These are phyloP conservation scores for Pseudomonodictys pantanalensis DNA, from an alignment of 495 filamentous ascomycete genomes.

Conservation along the genomic window DNA sequence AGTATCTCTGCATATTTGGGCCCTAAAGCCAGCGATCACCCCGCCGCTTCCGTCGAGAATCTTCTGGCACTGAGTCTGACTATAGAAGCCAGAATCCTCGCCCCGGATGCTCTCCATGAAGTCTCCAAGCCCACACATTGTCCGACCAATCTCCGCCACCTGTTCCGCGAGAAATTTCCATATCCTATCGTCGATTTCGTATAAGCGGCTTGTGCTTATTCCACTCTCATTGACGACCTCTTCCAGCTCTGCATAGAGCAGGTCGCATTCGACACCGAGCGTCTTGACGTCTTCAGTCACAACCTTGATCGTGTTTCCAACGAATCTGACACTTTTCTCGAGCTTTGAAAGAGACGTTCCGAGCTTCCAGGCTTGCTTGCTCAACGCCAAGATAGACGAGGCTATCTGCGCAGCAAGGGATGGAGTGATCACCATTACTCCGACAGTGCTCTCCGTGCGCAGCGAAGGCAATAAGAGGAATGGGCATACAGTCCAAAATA, in stretches of 20 bases:
- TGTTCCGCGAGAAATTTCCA: conserved; percentile 33
- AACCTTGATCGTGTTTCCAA: conserved; percentile 29
- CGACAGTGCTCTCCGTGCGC: not conserved
- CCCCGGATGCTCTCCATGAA: conserved; percentile 11
- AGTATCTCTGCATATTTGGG: conserved; percentile 16
- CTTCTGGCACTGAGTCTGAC: conserved; percentile 18
- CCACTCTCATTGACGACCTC: conserved; percentile 25
- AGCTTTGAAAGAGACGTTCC: conserved; percentile 35
- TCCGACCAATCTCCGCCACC: conserved; percentile 26
- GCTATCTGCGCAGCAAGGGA: conserved; percentile 24
- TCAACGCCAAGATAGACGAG: conserved; percentile 34
- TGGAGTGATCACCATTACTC: conserved; percentile 13
- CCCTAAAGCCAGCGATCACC: conserved; percentile 7
- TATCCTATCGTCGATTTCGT: conserved; percentile 30
- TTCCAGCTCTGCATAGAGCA: conserved; percentile 36
- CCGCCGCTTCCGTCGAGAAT: conserved; percentile 11
- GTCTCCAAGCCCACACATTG: conserved; percentile 17
- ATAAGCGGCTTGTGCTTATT: conserved; percentile 13
- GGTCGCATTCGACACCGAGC: conserved; percentile 36
- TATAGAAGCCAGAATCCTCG: conserved; percentile 9
- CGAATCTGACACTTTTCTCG: conserved; percentile 28
- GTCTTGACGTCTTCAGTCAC: conserved; percentile 29
- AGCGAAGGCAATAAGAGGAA: not conserved
- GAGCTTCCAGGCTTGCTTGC: conserved; percentile 38
- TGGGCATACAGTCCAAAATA: conserved; percentile 1